A percentile compares a stretch with the other conserved stretches of the same genome.
phyloP scores from a whole-genome alignment of 805 yeast genomes.

The Candida suzukii region DNA sequence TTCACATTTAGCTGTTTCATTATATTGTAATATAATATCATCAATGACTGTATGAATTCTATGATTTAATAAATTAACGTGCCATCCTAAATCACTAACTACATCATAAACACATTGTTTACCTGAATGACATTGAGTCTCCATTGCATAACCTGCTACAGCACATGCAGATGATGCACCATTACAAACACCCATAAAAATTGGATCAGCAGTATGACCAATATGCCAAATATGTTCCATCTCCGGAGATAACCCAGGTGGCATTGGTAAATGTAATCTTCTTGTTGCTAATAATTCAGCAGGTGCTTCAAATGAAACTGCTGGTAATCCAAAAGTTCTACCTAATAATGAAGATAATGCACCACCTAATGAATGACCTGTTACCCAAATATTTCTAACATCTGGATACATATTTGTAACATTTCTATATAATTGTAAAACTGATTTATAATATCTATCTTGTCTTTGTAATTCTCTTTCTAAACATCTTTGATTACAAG shows the following conservation, averaged over 20 bases:
- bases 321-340: slow-evolving; percentile 85
- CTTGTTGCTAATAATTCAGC: slow-evolving; percentile 81
- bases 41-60: slow-evolving; percentile 87
- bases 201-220: slow-evolving; percentile 97
- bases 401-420: slow-evolving; percentile 62
- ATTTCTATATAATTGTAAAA: slow-evolving; percentile 66
- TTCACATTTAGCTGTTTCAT: slow-evolving; percentile 68
- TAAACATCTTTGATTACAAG: slow-evolving; percentile 83
- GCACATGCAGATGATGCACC: slow-evolving; percentile 89
- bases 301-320: slow-evolving; percentile 87
- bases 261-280: slow-evolving; percentile 83
- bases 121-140: slow-evolving; percentile 91
- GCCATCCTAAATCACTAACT: slow-evolving; percentile 87
- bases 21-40: slow-evolving; percentile 63
- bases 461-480: slow-evolving; percentile 67
- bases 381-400: slow-evolving; percentile 70
- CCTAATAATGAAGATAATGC: slow-evolving; percentile 75
- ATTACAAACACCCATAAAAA: slow-evolving; percentile 92
- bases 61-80: slow-evolving; percentile 80
- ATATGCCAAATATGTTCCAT: slow-evolving; percentile 88
- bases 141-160: slow-evolving; percentile 95
- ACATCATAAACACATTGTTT: slow-evolving; percentile 82
- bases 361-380: slow-evolving; percentile 96
- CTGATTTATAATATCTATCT: slow-evolving; percentile 80
- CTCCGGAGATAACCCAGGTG: slow-evolving; percentile 79